Percentiles rank a stretch among this genome's conserved stretches.
These are phyloP conservation scores for Coniochaeta ligniaria DNA, from an alignment of 2,329 filamentous ascomycete species.

Conservation along the genomic window DNA sequence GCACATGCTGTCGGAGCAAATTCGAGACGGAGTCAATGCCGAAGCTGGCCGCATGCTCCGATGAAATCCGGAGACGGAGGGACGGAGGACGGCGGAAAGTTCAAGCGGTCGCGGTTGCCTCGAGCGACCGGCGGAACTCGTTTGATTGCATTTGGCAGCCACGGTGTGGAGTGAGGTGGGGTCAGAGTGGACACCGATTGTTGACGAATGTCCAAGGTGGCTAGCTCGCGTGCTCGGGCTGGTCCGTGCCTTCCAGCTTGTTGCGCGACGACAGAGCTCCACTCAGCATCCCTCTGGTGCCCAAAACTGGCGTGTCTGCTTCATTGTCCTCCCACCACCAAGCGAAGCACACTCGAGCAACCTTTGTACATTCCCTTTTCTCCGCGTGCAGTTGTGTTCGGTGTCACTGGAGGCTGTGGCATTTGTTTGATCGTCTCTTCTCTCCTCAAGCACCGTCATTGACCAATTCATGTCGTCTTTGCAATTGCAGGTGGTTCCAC, in stretches of 20 bases:
- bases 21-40: neutral
- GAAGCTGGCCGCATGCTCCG: neutral
- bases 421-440: neutral
- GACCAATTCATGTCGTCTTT: neutral
- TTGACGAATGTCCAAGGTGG: slow-evolving; percentile 14
- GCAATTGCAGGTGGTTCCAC: neutral
- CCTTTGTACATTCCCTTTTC: neutral
- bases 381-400: neutral
- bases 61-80: neutral
- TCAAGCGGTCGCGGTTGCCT: slow-evolving; percentile 12
- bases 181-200: slow-evolving; percentile 11
- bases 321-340: neutral
- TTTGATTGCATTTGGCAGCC: slow-evolving; percentile 9
- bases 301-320: neutral
- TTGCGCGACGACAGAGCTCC: slow-evolving; percentile 5
- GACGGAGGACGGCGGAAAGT: neutral
- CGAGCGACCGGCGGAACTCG: slow-evolving; percentile 10
- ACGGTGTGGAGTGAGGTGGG: slow-evolving; percentile 13
- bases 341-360: neutral
- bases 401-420: neutral
- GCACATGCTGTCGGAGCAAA: neutral
- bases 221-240: slow-evolving; percentile 10
- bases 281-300: neutral
- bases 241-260: neutral
- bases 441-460: neutral